Evolutionary conservation across 352 stramenopile species (phyloP).

Genomic region (Pythium rishiriense): DNA sequence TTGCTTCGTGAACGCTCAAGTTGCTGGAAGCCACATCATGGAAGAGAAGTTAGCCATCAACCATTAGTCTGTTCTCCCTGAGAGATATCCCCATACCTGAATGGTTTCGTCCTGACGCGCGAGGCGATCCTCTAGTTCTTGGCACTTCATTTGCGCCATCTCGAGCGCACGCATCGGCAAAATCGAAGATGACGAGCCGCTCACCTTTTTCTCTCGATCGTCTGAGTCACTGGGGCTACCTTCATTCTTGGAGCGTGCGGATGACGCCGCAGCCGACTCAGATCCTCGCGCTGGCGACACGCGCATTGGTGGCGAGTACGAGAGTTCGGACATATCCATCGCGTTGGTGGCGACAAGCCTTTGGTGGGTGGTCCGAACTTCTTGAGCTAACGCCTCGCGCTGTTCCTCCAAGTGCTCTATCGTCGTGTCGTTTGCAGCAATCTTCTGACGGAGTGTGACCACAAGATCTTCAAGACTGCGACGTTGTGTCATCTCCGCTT

Average conservation of each 20-base stretch:
- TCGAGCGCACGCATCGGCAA: slow-evolving; percentile 62
- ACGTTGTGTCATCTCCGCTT: slow-evolving; percentile 51
- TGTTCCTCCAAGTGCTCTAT: slow-evolving; percentile 74
- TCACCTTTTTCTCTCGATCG: not conserved
- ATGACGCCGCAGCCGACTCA: not conserved
- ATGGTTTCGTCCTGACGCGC: slow-evolving; percentile 76
- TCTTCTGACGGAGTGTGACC: slow-evolving; percentile 58
- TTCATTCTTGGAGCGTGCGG: not conserved
- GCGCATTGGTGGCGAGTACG: slow-evolving; percentile 31
- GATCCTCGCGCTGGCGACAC: not conserved
- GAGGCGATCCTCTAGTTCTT: slow-evolving; percentile 77
- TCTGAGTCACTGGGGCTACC: slow-evolving; percentile 4
- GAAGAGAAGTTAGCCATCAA: not conserved
- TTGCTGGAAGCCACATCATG: slow-evolving; percentile 41
- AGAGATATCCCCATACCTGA: slow-evolving; percentile 42
- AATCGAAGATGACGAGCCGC: slow-evolving; percentile 45
- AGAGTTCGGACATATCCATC: slow-evolving; percentile 73
- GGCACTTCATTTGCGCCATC: slow-evolving; percentile 70
- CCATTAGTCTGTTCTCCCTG: not conserved
- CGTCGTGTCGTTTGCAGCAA: slow-evolving; percentile 58
- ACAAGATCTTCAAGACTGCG: slow-evolving; percentile 66
- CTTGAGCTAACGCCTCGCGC: slow-evolving; percentile 68
- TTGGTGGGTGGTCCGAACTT: slow-evolving; percentile 65
- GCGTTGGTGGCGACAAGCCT: slow-evolving; percentile 41
- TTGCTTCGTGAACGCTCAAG: slow-evolving; percentile 83